Conservation (phyloP, 2,329 filamentous ascomycete genomes). For the Teratosphaeria gauchensis region DNA sequence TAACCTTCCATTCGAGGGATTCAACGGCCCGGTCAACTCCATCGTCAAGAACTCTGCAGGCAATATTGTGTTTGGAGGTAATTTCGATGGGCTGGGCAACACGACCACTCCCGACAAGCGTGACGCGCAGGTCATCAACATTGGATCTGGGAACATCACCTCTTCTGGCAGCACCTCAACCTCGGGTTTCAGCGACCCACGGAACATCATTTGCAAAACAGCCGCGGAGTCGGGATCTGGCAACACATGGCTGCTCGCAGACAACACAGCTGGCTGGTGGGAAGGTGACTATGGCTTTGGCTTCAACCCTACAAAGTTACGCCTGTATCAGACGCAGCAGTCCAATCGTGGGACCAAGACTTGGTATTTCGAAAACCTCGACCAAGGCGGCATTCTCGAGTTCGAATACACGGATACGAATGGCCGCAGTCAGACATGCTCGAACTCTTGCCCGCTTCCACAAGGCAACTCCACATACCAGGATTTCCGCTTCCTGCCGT, state of each 20-base stretch:
- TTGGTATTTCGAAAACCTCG: constrained; percentile 76
- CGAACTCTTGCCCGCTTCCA: constrained; percentile 75
- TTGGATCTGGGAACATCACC: constrained; percentile 66
- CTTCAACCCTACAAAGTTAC: constrained; percentile 77
- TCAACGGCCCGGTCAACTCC: constrained; percentile 83
- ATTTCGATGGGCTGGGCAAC: constrained; percentile 82
- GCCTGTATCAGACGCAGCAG: constrained; percentile 76
- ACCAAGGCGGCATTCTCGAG: constrained; percentile 90
- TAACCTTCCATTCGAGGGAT: constrained; percentile 80
- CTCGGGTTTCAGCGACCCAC: constrained; percentile 62
- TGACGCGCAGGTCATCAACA: constrained; percentile 69
- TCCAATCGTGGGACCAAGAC: constrained; percentile 75
- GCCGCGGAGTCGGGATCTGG: constrained; percentile 56
- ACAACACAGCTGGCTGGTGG: constrained; percentile 72
- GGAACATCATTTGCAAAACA: constrained; percentile 73
- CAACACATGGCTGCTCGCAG: constrained; percentile 73
- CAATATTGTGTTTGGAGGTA: constrained; percentile 84
- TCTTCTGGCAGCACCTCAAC: constrained; percentile 52
- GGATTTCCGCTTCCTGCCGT: constrained; percentile 85
- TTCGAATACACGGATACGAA: constrained; percentile 74
- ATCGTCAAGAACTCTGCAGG: constrained; percentile 72
- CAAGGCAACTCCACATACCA: constrained; percentile 59
- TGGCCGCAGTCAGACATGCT: constrained; percentile 61
- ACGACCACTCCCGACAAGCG: constrained; percentile 56
- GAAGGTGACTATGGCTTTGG: constrained; percentile 71